phyloP scores from a whole-genome alignment of 2,329 filamentous ascomycete species.

The Alternaria ethzedia region DNA sequence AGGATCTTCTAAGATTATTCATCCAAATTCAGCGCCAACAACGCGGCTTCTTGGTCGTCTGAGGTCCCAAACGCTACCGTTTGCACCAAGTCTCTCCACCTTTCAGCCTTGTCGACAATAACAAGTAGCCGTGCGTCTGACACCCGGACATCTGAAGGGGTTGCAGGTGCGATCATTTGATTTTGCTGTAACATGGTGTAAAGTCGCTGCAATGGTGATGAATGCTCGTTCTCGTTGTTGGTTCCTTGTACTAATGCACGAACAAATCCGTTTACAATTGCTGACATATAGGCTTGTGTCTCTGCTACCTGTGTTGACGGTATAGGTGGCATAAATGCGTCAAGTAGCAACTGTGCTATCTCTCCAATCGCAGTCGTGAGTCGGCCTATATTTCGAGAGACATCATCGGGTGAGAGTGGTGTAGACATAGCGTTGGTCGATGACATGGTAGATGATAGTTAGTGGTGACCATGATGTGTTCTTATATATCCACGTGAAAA shows the following conservation, averaged over 20 bases:
- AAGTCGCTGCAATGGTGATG: not conserved
- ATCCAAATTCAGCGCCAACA: not conserved
- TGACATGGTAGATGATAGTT: not conserved
- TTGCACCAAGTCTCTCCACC: not conserved
- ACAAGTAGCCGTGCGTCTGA: not conserved
- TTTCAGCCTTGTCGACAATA: not conserved
- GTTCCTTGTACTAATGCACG: not conserved
- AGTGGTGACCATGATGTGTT: not conserved
- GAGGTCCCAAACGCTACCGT: not conserved
- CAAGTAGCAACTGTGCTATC: not conserved
- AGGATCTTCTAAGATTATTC: not conserved
- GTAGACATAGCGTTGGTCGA: not conserved
- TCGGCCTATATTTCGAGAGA: not conserved
- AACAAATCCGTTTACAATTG: not conserved
- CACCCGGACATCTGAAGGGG: not conserved
- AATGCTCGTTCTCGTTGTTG: not conserved
- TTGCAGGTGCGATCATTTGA: not conserved
- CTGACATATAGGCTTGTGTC: not conserved
- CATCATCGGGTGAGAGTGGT: not conserved
- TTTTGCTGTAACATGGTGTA: not conserved
- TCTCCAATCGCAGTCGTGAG: not conserved
- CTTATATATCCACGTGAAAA: not conserved
- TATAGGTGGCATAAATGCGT: not conserved
- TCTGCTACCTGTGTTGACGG: not conserved
- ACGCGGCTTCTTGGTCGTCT: not conserved